Conservation (phyloP, 2,329 filamentous ascomycete genomes). For the Cladophialophora bantiana region DNA sequence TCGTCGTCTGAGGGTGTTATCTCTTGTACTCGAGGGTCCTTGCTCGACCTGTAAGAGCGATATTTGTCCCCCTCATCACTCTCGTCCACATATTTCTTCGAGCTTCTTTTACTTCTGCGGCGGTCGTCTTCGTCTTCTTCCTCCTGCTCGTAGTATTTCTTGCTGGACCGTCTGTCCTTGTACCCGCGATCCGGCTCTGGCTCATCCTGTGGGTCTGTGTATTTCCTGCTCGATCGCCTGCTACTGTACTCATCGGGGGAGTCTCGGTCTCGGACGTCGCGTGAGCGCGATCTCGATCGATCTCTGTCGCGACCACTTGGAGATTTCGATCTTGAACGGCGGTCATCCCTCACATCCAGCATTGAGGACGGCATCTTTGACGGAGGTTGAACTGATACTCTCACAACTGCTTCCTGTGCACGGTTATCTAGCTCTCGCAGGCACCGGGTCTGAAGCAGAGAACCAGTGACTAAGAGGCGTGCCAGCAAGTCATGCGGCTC, state of each 20-base stretch:
- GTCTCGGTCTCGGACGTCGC: constrained; percentile 48
- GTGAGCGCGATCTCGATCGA: constrained; percentile 53
- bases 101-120: constrained; percentile 37
- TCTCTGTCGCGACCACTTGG: constrained; percentile 48
- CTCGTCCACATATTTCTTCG: constrained; percentile 42
- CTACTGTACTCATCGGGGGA: constrained; percentile 41
- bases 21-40: constrained; percentile 28
- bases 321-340: constrained; percentile 54
- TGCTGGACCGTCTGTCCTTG: constrained; percentile 33
- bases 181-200: constrained; percentile 34
- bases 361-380: constrained; percentile 33
- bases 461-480: constrained; percentile 13
- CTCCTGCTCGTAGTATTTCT: constrained; percentile 44
- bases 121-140: constrained; percentile 42
- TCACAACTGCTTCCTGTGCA: constrained; percentile 6
- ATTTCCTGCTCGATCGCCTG: constrained; percentile 37
- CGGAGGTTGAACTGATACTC: neutral
- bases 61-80: constrained; percentile 34
- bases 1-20: constrained; percentile 33
- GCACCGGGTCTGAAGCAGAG: constrained; percentile 8
- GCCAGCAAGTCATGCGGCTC: constrained; percentile 24
- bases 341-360: constrained; percentile 36
- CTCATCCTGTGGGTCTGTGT: constrained; percentile 43
- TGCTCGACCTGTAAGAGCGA: constrained; percentile 28
- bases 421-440: neutral